Base-by-base conservation (phyloP, 106 monocot species). In the Dendrobium officinale region DNA sequence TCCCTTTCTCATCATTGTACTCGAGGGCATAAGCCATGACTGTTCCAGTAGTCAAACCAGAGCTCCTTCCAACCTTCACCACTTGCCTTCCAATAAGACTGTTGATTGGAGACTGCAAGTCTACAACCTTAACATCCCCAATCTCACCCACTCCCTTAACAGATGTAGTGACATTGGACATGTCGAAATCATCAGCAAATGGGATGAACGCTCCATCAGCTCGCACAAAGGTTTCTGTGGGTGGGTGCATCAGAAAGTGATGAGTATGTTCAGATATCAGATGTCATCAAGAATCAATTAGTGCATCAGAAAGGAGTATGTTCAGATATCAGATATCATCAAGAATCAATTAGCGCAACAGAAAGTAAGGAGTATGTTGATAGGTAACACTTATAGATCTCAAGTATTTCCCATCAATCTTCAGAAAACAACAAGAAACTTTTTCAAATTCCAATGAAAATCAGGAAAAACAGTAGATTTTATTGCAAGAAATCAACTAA, bases 131-230 rank as follows among this genome's bases (percentile, higher is more conserved):
- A 5, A 97, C 89, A 78, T 89, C 90, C 56, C 94, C 94, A 29
- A 94, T 91, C 80, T 92, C 89, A 51, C 96, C 94, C 27, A 97
- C 87, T 11, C 94, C 94, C 13, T 90, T 94, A 4, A 97, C 96
- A 41, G 74, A 73, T 8, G 90, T 94, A 27, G 90, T 92, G 54
- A 97, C 87, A 67, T 82, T 89, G 64, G 87, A 91, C 42, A 92
- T 78, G 77, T 94, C 96, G 29, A 94, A 92, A 76, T 92, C 89
- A 73, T 91, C 90, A 61, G 92, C 70, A 81, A 97, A 97, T 4
- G 96, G 96, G 51, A 97, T 94, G 59, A 97, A 97, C 51, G 96
- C 96, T 0, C 96, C 96, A 84, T 97, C 96, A 42, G 96, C 94
- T 79, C 96, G 84, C 48, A 97, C 96, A 84, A 94, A 97, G 58